These are phyloP conservation scores for Eucalyptus sp. DNA, from an alignment of 345 rosid species.

Conservation along the genomic window DNA sequence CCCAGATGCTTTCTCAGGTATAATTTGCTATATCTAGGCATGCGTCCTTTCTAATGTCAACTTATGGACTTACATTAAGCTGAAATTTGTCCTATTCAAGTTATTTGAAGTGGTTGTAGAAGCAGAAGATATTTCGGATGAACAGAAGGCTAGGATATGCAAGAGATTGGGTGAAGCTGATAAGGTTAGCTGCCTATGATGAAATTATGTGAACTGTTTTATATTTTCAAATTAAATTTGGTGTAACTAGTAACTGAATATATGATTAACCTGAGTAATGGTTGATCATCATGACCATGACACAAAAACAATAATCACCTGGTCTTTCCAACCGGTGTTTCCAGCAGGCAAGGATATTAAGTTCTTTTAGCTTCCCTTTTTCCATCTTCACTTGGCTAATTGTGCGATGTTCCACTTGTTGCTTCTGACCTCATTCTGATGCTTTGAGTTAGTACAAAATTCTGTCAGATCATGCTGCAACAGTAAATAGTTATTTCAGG, in stretches of 20 bases:
- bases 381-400: not conserved
- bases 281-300: not conserved
- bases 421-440: not conserved
- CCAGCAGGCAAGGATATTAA: not conserved
- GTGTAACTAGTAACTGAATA: not conserved
- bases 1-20: constrained; percentile 85
- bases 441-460: not conserved
- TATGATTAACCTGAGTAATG: not conserved
- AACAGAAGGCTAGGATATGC: constrained; percentile 87
- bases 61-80: not conserved
- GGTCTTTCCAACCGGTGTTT: not conserved
- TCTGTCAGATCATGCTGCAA: not conserved
- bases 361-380: not conserved
- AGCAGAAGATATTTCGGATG: constrained; percentile 70
- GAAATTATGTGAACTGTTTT: not conserved
- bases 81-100: constrained; percentile 22
- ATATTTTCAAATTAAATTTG: not conserved
- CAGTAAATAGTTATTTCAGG: not conserved
- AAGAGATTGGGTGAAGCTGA: constrained; percentile 65
- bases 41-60: not conserved
- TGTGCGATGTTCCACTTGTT: not conserved
- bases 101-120: constrained; percentile 55
- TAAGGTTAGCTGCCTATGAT: constrained; percentile 35
- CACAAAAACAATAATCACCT: not conserved
- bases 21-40: not conserved